phyloP scores from a whole-genome alignment of 2,329 filamentous ascomycete species.

The Aspergillus fumigatiaffinis region DNA sequence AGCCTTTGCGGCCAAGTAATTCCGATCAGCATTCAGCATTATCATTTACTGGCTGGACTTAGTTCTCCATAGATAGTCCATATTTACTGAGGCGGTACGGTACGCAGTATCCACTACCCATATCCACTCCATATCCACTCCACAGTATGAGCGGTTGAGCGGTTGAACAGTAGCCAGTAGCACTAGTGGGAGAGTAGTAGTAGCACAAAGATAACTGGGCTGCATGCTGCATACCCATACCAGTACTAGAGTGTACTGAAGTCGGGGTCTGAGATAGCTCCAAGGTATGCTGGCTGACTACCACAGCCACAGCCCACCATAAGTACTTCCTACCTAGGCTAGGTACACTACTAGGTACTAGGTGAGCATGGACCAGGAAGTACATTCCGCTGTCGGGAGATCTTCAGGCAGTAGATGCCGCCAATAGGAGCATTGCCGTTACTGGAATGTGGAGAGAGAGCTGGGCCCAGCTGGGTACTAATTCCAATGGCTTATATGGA shows the following conservation, averaged over 20 bases:
- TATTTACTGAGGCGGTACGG: too few species aligned
- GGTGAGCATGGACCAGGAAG: not conserved
- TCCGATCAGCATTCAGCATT: not conserved
- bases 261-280: not conserved
- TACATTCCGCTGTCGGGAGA: not conserved
- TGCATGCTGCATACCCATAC: too few species aligned
- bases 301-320: not conserved
- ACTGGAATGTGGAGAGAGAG: slow-evolving; percentile 9
- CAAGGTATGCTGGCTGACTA: not conserved
- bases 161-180: too few species aligned
- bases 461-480: too few species aligned
- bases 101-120: too few species aligned
- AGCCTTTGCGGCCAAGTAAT: not conserved
- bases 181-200: too few species aligned
- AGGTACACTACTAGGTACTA: not conserved
- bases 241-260: too few species aligned
- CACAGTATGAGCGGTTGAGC: too few species aligned
- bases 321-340: not conserved
- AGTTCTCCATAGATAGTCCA: too few species aligned
- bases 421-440: slow-evolving; percentile 15
- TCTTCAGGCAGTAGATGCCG: not conserved
- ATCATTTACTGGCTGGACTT: too few species aligned
- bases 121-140: too few species aligned
- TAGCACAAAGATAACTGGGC: too few species aligned
- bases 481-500: not conserved